Evolutionary conservation across 257 asterid genomes (phyloP).

Genomic region (Salvia rosmarinus): DNA sequence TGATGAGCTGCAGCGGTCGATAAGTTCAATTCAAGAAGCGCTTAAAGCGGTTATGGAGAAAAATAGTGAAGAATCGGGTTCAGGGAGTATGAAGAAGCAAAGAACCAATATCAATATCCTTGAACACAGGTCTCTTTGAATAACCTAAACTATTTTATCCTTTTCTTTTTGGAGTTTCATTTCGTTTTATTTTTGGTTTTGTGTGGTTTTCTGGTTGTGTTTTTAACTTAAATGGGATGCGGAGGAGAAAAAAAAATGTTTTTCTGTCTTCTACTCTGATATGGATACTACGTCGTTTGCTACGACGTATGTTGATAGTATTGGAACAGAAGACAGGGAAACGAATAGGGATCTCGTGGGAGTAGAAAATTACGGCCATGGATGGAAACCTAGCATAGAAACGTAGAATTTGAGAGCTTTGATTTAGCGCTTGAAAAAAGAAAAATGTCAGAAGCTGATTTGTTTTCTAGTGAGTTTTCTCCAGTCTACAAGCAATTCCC

Average conservation of each 20-base stretch:
- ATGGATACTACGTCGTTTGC: not conserved
- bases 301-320: too few species aligned
- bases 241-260: not conserved
- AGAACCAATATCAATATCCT: slow-evolving; percentile 66
- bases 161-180: not conserved
- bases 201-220: slow-evolving; percentile 46
- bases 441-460: slow-evolving; percentile 26
- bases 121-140: slow-evolving; percentile 52
- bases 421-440: not conserved
- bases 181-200: not conserved
- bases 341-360: not conserved
- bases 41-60: slow-evolving; percentile 85
- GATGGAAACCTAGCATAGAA: slow-evolving; percentile 45
- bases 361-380: slow-evolving; percentile 15
- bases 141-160: too few species aligned
- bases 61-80: slow-evolving; percentile 57
- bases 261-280: not conserved
- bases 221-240: slow-evolving; percentile 21
- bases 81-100: slow-evolving; percentile 78
- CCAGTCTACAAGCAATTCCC: not conserved
- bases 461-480: not conserved
- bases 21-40: slow-evolving; percentile 75
- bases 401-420: slow-evolving; percentile 37
- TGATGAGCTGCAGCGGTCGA: slow-evolving; percentile 42
- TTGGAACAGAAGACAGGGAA: not conserved